Evolutionary conservation across 768 basidiomycete genomes (phyloP), one percentile per base, ranked within the genome.

Genomic region (Infundibulicybe gibba): DNA sequence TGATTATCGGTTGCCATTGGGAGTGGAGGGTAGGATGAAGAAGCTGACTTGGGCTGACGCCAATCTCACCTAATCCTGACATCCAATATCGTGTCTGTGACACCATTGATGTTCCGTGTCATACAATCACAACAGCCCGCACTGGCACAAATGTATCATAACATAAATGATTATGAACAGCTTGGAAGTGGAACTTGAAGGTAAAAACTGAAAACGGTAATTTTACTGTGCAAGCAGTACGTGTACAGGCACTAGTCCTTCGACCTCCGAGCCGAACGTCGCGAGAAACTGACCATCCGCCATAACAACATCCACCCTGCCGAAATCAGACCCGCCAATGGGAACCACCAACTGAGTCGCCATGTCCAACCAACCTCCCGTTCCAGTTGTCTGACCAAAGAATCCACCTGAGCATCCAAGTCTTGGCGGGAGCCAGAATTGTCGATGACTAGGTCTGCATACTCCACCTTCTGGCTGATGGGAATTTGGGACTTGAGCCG

Each of bases 371-470:
- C 46, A 32, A 32, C 37, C 4, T 31, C 46, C 46, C 38, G 32
- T 14, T 47, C 40, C 39, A 47, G 15, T 40, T 40, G 32, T 8
- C 30, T 31, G 3, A 47, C 40, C 13, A 47, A 40, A 10, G 46
- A n/a, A 20, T 41, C 33, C 9, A 47, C 38, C 21, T 47, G 61
- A 54, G 53, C 56, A 32, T 84, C 72, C 9, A 97, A 71, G 48
- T 94, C 91, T 32, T 74, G 63, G 6, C 70, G 67, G 0, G 85
- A 72, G 1, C 92, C 91, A 5, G 90, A 90, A 62, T 98, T 98
- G 67, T 97, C 94, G 30, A 98, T 61, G 41, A 97, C 82, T 43
- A 81, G 60, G 59, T 94, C 91, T 3, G 93, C 94, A 51, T 90
- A 94, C n/a, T 69, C 56, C 4, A 93, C 70, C 61, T 98, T 99